Evolutionary conservation across 768 basidiomycete genomes (phyloP).

Genomic region (Russula sp.): DNA sequence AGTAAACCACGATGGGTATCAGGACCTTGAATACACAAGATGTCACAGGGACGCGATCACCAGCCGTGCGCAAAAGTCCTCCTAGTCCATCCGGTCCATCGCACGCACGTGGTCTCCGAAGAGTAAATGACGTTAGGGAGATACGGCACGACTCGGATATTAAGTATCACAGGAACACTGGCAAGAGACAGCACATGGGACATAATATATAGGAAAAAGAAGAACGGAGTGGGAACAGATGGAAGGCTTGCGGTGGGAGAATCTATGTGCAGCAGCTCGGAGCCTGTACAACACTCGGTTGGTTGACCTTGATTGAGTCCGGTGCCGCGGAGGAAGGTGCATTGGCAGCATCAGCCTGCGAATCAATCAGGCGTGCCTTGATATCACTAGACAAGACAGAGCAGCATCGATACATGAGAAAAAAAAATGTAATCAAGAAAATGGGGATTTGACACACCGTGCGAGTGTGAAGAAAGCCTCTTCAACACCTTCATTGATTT

Average conservation of each 20-base stretch:
- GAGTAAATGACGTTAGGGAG: conserved; percentile 14
- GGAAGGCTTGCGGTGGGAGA: background rate
- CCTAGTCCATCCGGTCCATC: conserved; percentile 34
- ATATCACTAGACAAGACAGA: conserved; percentile 64
- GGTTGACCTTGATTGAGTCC: conserved; percentile 65
- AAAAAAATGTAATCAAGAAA: background rate
- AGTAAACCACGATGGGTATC: background rate
- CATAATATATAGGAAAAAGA: conserved; percentile 19
- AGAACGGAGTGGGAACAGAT: background rate
- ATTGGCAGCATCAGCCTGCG: conserved; percentile 64
- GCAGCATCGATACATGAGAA: background rate
- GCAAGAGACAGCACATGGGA: conserved; percentile 4
- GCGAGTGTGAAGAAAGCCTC: conserved; percentile 98
- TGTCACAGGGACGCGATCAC: background rate
- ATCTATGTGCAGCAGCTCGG: conserved; percentile 46
- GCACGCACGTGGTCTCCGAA: conserved; percentile 31
- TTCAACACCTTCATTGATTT: conserved; percentile 96
- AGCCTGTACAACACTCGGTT: conserved; percentile 46
- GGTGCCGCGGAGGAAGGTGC: conserved; percentile 40
- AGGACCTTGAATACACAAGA: background rate
- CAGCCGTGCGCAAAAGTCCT: background rate
- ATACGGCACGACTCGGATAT: conserved; percentile 9
- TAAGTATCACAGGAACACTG: conserved; percentile 8
- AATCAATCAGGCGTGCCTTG: conserved; percentile 95
- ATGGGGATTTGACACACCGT: conserved; percentile 52